Evolutionary conservation across 805 yeast species (phyloP), one percentile per base, ranked within the genome.

Genomic region (Priceomyces haplophilus): DNA sequence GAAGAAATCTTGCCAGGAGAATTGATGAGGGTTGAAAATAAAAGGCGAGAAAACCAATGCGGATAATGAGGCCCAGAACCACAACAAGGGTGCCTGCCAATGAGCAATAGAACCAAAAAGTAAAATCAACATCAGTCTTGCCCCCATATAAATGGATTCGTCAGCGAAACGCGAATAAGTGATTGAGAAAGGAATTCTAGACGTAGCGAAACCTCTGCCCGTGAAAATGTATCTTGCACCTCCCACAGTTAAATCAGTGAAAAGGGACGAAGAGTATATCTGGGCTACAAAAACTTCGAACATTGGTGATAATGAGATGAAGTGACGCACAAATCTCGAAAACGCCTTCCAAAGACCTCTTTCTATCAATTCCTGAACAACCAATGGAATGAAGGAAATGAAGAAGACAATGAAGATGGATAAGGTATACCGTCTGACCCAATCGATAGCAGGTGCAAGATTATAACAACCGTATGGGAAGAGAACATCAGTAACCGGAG

Each of bases 21-120:
- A 93, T 74, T 93, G 98, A 71, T 91, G 97, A 37, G 99, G 99
- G 71, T 93, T 93, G 80, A 88, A 93, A 47, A 93, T 61, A 65
- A 91, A 89, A 58, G 99, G 99, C 38, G 98, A 84, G 54, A 88
- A 80, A 70, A 88, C 78, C 70, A 93, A 76, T 3, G 98, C 87
- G 37, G 89, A 75, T 54, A 89, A 73, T 15, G 96, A 85, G 46
- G 93, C 84, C 97, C 98, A 93, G 80, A 93, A 93, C 97, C 97
- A 93, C 50, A 91, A 67, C 55, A 93, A 74, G 34, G 97, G 87
- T 18, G 96, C 85, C 69, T 88, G 95, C 98, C 98, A 85, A 58
- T 80, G 82, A 21, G 89, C 76, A 54, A 81, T 80, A 15, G 89
- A 78, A 58, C 86, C 88, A 48, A 83, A 83, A 47, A 83, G 63